Base-by-base conservation (phyloP, 2,329 filamentous ascomycete genomes). In the Apiospora koreana region DNA sequence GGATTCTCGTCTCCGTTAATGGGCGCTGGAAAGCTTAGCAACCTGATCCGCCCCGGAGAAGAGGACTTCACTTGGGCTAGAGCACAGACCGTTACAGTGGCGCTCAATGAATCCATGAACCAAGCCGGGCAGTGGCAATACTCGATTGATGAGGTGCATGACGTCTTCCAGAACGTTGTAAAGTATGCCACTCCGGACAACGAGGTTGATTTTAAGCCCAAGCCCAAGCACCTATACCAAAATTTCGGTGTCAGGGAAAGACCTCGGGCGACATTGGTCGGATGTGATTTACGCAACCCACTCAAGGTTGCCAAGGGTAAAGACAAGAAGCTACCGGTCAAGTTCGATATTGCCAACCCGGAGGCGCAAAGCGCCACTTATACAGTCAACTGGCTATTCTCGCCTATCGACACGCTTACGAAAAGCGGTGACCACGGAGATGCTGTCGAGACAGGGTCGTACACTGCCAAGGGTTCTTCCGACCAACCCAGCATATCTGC, bases 61-160 rank as follows among this genome's bases (percentile, higher is more conserved):
- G 86, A 92, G 65, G 92, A 95, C 74, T 86, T 93, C 43, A 90
- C 92, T 0, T 98, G 96, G 96, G 94, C 94, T 21, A 90, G 89
- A 70, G 84, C 91, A 25, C 91, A 93, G 70, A 91, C 84, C 50
- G 90, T 99, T 45, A 87, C 87, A 12, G 94, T 99, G 25, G 91
- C 94, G 5, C 83, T 99, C 70, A 98, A 97, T 77, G 97, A 99
- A 80, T 95, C 95, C 6, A 90, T 99, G 83, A 89, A 89, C 66
- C 86, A 87, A 8, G 88, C 92, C 68, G 96, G 95, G 21, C 87
- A 90, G 68, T 98, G 95, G 95, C 87, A 92, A 72, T 99, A 98
- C 79, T 91, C 92, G 1, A 91, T 99, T 68, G 94, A 98, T 75
- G 94, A 98, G 80, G 94, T 99, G 10, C 90, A 94, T 71, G 96